Percentiles rank a stretch among this genome's conserved stretches.
These are phyloP conservation scores for Phaeosphaeria sp. DNA, from an alignment of 2,329 filamentous ascomycete genomes.

Conservation along the genomic window DNA sequence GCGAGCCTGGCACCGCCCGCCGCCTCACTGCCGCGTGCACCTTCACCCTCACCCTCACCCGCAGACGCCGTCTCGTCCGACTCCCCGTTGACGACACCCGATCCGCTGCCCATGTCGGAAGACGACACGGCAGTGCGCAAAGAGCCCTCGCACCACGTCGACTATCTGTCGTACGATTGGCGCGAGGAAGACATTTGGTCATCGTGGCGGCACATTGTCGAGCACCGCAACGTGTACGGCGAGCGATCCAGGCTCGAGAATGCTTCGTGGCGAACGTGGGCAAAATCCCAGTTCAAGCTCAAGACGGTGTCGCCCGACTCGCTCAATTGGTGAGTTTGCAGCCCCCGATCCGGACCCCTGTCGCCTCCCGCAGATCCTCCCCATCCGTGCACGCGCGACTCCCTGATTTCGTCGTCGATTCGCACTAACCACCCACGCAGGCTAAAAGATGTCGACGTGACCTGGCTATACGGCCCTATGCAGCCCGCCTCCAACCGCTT, in stretches of 20 bases:
- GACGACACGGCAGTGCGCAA: slow-evolving; percentile 79
- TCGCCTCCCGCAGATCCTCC: slow-evolving; percentile 33
- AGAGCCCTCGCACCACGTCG: slow-evolving; percentile 86
- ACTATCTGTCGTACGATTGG: slow-evolving; percentile 94
- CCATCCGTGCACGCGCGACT: slow-evolving; percentile 29
- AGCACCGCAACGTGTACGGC: slow-evolving; percentile 77
- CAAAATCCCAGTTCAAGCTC: slow-evolving; percentile 86
- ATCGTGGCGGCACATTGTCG: slow-evolving; percentile 92
- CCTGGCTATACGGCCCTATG: slow-evolving; percentile 94
- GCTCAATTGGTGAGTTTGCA: slow-evolving; percentile 79
- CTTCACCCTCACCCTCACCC: slow-evolving; percentile 61
- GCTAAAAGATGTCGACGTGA: slow-evolving; percentile 97
- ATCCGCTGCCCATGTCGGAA: slow-evolving; percentile 64
- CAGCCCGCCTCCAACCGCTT: slow-evolving; percentile 71
- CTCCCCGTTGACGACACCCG: slow-evolving; percentile 62
- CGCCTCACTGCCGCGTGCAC: slow-evolving; percentile 49
- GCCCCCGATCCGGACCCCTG: slow-evolving; percentile 28
- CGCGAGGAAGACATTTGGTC: slow-evolving; percentile 96
- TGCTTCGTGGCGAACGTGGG: slow-evolving; percentile 96
- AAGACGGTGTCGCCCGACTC: slow-evolving; percentile 89
- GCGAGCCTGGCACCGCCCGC: slow-evolving; percentile 46
- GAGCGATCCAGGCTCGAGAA: slow-evolving; percentile 89
- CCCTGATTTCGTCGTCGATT: slow-evolving; percentile 13
- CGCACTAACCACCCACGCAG: slow-evolving; percentile 57
- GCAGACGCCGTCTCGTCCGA: slow-evolving; percentile 54